Conservation (phyloP, 2,329 filamentous ascomycete species). For the Botrytis deweyae region DNA sequence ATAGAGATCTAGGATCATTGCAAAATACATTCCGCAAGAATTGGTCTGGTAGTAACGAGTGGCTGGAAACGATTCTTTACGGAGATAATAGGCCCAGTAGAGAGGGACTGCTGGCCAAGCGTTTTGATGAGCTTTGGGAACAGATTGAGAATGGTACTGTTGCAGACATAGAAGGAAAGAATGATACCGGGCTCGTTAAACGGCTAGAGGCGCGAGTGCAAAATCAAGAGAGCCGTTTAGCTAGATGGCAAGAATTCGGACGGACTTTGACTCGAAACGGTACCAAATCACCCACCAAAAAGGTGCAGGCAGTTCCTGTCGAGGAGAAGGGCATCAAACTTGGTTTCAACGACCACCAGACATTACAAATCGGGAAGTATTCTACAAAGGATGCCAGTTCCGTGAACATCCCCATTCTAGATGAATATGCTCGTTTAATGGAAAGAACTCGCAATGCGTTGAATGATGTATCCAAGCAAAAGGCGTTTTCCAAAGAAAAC, state of each 20-base stretch:
- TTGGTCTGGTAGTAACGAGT: slow-evolving; percentile 75
- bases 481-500: slow-evolving; percentile 9
- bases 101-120: slow-evolving; percentile 63
- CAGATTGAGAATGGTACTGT: slow-evolving; percentile 60
- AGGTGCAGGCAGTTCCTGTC: slow-evolving; percentile 18
- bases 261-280: slow-evolving; percentile 36
- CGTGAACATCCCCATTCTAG: slow-evolving; percentile 23
- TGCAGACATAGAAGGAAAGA: slow-evolving; percentile 53
- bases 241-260: slow-evolving; percentile 71
- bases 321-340: slow-evolving; percentile 46
- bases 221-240: slow-evolving; percentile 65
- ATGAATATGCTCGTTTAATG: slow-evolving; percentile 37
- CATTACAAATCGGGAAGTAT: slow-evolving; percentile 45
- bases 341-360: slow-evolving; percentile 53
- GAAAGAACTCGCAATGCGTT: slow-evolving; percentile 37
- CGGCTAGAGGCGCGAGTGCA: slow-evolving; percentile 69
- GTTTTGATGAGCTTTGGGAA: slow-evolving; percentile 71
- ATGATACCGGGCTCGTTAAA: slow-evolving; percentile 57
- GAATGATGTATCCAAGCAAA: slow-evolving; percentile 34
- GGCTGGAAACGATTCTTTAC: slow-evolving; percentile 69
- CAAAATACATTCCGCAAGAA: slow-evolving; percentile 65
- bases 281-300: slow-evolving; percentile 32
- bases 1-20: slow-evolving; percentile 45
- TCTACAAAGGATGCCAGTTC: slow-evolving; percentile 35
- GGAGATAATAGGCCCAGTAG: slow-evolving; percentile 58